Evolutionary conservation across 2,329 filamentous ascomycete species (phyloP).

Genomic region (Tolypocladium endophyticum): DNA sequence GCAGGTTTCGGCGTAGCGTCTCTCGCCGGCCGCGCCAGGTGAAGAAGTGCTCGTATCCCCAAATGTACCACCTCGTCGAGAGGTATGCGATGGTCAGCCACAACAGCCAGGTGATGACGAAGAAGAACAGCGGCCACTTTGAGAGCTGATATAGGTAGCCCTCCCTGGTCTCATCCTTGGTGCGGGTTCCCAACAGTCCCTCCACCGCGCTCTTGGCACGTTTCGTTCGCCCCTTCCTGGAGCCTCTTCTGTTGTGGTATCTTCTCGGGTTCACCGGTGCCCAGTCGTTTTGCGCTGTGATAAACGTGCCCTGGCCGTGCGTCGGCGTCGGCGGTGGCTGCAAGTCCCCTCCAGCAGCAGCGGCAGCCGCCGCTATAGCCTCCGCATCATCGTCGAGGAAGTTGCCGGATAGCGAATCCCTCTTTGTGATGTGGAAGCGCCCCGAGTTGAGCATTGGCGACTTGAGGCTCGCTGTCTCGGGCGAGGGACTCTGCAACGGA

Average conservation of each 20-base stretch:
- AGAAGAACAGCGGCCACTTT: slow-evolving; percentile 82
- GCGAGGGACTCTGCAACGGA: slow-evolving; percentile 51
- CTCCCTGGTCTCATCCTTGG: slow-evolving; percentile 86
- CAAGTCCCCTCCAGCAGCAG: slow-evolving; percentile 26
- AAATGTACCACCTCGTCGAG: slow-evolving; percentile 79
- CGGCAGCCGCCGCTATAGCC: slow-evolving; percentile 26
- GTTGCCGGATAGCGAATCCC: slow-evolving; percentile 22
- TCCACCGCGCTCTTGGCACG: slow-evolving; percentile 27
- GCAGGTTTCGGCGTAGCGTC: slow-evolving; percentile 58
- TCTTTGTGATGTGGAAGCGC: slow-evolving; percentile 32
- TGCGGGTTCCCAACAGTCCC: slow-evolving; percentile 42
- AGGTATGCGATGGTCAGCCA: slow-evolving; percentile 65
- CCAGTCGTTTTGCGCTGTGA: slow-evolving; percentile 94
- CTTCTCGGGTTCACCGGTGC: slow-evolving; percentile 72
- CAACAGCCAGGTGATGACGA: slow-evolving; percentile 71
- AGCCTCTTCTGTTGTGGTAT: slow-evolving; percentile 25
- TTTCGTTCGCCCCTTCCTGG: slow-evolving; percentile 19
- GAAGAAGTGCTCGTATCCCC: slow-evolving; percentile 81
- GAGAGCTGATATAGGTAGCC: slow-evolving; percentile 81
- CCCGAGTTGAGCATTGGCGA: slow-evolving; percentile 27
- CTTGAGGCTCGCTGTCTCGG: slow-evolving; percentile 32
- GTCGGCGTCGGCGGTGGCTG: slow-evolving; percentile 9
- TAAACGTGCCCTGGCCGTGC: slow-evolving; percentile 43
- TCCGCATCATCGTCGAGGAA: slow-evolving; percentile 21
- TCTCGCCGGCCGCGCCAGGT: slow-evolving; percentile 80